Base-by-base conservation (phyloP, 495 filamentous ascomycete species). In the Viridothelium virens region DNA sequence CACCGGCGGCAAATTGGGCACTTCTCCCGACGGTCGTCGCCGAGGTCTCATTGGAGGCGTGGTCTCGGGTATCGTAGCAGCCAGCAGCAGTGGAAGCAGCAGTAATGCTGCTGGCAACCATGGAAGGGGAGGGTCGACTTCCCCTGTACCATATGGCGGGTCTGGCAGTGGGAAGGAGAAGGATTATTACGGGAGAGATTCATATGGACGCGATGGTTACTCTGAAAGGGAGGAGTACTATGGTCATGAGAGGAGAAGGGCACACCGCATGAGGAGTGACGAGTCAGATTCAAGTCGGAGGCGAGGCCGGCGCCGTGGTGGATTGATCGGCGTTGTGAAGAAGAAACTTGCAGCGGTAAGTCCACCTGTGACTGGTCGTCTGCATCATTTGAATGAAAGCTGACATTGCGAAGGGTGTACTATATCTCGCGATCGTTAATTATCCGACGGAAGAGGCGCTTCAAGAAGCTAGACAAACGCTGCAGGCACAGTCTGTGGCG, bases 371-470 rank as follows among this genome's bases (percentile, higher is more conserved):
- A n/a, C 36, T 9, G 31, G 6, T 31, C 7, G 1, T 33, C 6
- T 6, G 6, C 31, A 36, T 59, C 18, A 10, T 10, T 10, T 59
- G 5, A 14, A 10, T 59, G 25, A 36, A 10, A 18, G 31, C 53
- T 59, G 31, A 59, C 53, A 14, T 59, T 2, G 14, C 12, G 12
- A n/a, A 74, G 65, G 70, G 74, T 61, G 72, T 74, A 38, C 65
- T 76, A 12, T 76, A 76, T 63, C 56, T 76, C 44, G 69, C 73
- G 69, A 67, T 76, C 56, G 74, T 76, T 2, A 73, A 73, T 65
- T 66, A 73, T 71, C 74, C 74, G 2, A 64, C 70, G 2, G 67
- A 76, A 12, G 63, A 64, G 34, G 72, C 73, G 61, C 46, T 72
- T 18, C 65, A 56, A 18, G 65, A 69, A 33, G 70, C 70, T 11